Percentiles rank a stretch among this genome's conserved stretches.
These are phyloP conservation scores for Botrytis elliptica DNA, from an alignment of 2,329 filamentous ascomycete species.

Conservation along the genomic window DNA sequence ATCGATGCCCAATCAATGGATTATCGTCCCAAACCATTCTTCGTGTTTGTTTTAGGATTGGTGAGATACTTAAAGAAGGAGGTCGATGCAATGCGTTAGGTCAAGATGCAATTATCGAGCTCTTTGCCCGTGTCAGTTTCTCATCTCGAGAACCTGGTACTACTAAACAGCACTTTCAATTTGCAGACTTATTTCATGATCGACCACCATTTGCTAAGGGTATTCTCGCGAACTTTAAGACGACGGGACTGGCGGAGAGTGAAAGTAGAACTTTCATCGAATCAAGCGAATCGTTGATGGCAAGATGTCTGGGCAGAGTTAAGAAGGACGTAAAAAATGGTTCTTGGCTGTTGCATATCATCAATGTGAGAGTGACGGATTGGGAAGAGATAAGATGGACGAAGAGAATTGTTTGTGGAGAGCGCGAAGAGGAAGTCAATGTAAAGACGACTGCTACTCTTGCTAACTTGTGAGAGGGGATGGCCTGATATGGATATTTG, in stretches of 20 bases:
- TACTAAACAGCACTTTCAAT: constrained; percentile 60
- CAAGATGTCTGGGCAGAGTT: constrained; percentile 50
- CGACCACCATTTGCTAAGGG: constrained; percentile 54
- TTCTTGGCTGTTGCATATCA: constrained; percentile 44
- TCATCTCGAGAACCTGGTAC: constrained; percentile 53
- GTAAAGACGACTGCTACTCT: constrained; percentile 2
- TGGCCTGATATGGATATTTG: constrained; percentile 13
- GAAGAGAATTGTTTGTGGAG: constrained; percentile 44
- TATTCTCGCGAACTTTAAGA: constrained; percentile 48
- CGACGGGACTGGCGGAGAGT: constrained; percentile 46
- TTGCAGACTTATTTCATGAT: constrained; percentile 61
- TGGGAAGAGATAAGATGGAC: constrained; percentile 55
- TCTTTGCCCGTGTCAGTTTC: constrained; percentile 60
- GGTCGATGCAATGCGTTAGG: constrained; percentile 45
- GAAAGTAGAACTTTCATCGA: constrained; percentile 47
- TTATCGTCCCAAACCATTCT: constrained; percentile 48
- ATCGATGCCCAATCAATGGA: constrained; percentile 55
- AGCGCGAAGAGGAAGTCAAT: constrained; percentile 23
- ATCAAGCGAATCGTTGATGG: constrained; percentile 41
- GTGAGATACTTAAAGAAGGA: constrained; percentile 56
- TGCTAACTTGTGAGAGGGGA: constrained; percentile 18
- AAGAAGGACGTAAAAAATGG: constrained; percentile 44
- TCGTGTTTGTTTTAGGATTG: constrained; percentile 63
- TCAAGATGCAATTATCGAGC: constrained; percentile 57
- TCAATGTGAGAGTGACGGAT: constrained; percentile 51